Conservation (phyloP, 2,329 filamentous ascomycete genomes). For the Dendrostoma leiphaemia region DNA sequence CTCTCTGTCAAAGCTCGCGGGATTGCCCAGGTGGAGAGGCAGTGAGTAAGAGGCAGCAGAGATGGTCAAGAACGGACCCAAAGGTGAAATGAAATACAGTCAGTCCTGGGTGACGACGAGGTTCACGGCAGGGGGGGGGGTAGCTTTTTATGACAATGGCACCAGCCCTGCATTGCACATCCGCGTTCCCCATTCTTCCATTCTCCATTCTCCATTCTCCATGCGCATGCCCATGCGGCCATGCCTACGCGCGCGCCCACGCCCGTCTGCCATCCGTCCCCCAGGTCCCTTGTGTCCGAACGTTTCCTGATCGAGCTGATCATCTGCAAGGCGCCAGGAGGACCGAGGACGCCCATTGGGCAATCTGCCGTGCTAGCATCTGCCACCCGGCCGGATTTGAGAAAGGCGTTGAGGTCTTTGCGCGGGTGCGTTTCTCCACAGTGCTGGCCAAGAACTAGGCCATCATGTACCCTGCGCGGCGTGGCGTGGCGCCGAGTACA, state of each 20-base stretch:
- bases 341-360: not conserved
- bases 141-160: constrained; percentile 16
- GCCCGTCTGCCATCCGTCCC: not conserved
- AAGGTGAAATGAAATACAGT: not conserved
- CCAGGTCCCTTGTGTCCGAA: constrained; percentile 17
- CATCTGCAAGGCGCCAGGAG: not conserved
- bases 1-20: too few relatives aligned
- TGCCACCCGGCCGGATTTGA: constrained; percentile 17
- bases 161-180: not conserved
- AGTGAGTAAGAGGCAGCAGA: not conserved
- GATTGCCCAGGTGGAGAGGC: not conserved
- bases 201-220: too few relatives aligned
- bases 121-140: constrained; percentile 4
- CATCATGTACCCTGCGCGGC: too few relatives aligned
- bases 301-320: constrained; percentile 7
- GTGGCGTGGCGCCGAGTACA: too few relatives aligned
- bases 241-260: not conserved
- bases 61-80: not conserved
- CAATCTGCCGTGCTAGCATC: not conserved
- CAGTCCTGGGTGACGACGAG: not conserved
- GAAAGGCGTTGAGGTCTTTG: not conserved
- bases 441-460: too few relatives aligned
- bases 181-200: not conserved
- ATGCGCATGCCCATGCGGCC: not conserved
- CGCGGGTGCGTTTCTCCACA: constrained; percentile 1